Evolutionary conservation across 192 early-diverging fungal species (phyloP).

Genomic region (Lunasporangiospora selenospora): DNA sequence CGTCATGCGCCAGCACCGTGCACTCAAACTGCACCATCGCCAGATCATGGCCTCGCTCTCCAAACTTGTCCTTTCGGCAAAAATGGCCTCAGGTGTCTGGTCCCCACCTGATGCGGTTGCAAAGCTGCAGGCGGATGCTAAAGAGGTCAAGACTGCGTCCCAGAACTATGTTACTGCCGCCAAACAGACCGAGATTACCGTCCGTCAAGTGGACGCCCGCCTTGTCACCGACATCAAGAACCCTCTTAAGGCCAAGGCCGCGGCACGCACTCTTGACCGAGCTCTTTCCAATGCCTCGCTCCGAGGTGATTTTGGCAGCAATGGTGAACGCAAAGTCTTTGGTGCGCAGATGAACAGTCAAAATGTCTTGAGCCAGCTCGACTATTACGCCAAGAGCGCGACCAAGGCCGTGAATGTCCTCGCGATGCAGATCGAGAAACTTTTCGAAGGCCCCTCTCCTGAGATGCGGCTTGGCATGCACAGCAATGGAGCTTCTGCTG

Average conservation of each 20-base stretch:
- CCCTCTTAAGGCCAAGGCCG: constrained; percentile 33
- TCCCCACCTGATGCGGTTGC: constrained; percentile 80
- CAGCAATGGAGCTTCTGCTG: constrained; percentile 8
- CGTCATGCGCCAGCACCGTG: constrained; percentile 65
- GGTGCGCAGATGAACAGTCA: constrained; percentile 36
- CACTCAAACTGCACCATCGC: constrained; percentile 74
- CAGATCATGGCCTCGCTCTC: constrained; percentile 83
- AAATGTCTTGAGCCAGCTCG: constrained; percentile 41
- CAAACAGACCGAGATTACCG: constrained; percentile 29
- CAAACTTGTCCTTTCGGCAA: constrained; percentile 84
- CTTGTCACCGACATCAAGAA: constrained; percentile 41
- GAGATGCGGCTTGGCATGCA: constrained; percentile 8
- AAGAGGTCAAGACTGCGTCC: constrained; percentile 78
- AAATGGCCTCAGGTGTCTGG: constrained; percentile 87
- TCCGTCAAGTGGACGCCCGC: constrained; percentile 41
- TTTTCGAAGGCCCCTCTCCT: constrained; percentile 25
- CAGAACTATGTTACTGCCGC: constrained; percentile 64
- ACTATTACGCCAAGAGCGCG: constrained; percentile 47
- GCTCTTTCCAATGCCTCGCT: constrained; percentile 39
- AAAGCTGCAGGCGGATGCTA: constrained; percentile 75
- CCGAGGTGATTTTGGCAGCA: constrained; percentile 8
- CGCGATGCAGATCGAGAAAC: constrained; percentile 40
- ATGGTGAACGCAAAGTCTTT: constrained; percentile 29
- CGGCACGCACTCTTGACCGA: constrained; percentile 26
- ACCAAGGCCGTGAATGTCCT: constrained; percentile 44